phyloP scores from a whole-genome alignment of 345 rosid genomes.

The Camelina neglecta region DNA sequence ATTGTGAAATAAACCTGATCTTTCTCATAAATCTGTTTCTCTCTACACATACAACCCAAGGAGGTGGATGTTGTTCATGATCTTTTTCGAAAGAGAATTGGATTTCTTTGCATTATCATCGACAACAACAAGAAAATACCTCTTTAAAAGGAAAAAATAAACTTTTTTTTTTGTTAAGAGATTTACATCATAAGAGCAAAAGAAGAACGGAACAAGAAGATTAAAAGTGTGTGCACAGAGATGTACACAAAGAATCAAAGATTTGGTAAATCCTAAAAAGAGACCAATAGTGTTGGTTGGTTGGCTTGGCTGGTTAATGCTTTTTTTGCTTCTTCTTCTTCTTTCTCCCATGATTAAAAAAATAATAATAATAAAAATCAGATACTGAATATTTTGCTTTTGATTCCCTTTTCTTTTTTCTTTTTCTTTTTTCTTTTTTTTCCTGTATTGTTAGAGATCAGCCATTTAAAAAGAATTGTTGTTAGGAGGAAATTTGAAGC shows the following conservation, averaged over 20 bases:
- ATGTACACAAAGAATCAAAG: constrained; percentile 46
- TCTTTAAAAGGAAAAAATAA: neutral
- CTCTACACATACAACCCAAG: constrained; percentile 13
- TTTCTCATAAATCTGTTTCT: constrained; percentile 48
- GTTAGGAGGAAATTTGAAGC: constrained; percentile 43
- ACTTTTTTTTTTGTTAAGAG: neutral
- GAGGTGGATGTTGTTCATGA: neutral
- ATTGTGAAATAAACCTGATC: constrained; percentile 49
- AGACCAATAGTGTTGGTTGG: constrained; percentile 39
- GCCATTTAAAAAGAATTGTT: constrained; percentile 27
- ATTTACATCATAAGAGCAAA: constrained; percentile 36
- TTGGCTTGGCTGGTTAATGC: constrained; percentile 33
- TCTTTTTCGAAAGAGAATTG: neutral
- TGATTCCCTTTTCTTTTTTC: neutral
- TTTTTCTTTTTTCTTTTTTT: neutral
- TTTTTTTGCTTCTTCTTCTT: constrained; percentile 33
- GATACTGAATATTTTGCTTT: constrained; percentile 32
- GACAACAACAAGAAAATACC: neutral
- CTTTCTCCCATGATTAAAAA: constrained; percentile 32
- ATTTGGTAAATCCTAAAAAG: constrained; percentile 44
- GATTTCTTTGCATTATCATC: neutral
- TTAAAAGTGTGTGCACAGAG: constrained; percentile 13
- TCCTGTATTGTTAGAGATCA: constrained; percentile 44
- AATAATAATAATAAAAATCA: constrained; percentile 10
- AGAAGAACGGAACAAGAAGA: constrained; percentile 25